Conservation (phyloP, 2,329 filamentous ascomycete genomes). For the Stachybotrys echinatus region DNA sequence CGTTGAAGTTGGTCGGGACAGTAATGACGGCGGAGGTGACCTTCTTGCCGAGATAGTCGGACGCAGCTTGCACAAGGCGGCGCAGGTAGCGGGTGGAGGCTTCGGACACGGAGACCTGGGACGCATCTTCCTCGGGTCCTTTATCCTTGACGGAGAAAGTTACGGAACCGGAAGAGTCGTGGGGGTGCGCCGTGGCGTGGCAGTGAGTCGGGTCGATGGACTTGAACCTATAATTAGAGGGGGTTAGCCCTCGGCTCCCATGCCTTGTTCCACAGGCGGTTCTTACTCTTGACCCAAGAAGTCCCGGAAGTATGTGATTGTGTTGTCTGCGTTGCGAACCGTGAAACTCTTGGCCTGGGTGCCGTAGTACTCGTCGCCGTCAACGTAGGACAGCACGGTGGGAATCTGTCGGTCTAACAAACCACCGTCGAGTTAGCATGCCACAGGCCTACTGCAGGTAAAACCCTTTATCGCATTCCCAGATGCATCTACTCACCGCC, state of each 20-base stretch:
- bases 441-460: not conserved
- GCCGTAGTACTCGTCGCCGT: conserved; percentile 94
- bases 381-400: conserved; percentile 87
- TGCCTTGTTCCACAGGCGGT: not conserved
- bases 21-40: conserved; percentile 95
- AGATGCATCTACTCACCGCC: conserved; percentile 58
- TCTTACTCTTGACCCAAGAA: conserved; percentile 87
- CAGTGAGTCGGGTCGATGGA: conserved; percentile 93
- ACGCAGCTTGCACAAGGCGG: conserved; percentile 75
- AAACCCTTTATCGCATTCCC: not conserved
- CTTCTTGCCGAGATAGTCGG: conserved; percentile 86
- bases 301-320: conserved; percentile 92
- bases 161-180: conserved; percentile 65
- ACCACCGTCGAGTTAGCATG: conserved; percentile 9
- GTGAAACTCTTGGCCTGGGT: conserved; percentile 92
- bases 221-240: conserved; percentile 59
- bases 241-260: conserved; percentile 8
- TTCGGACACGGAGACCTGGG: conserved; percentile 72
- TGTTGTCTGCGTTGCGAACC: conserved; percentile 88
- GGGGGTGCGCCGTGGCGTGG: conserved; percentile 87
- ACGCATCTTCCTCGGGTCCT: conserved; percentile 53
- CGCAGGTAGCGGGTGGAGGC: conserved; percentile 79
- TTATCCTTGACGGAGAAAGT: conserved; percentile 83
- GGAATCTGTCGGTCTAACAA: conserved; percentile 88
- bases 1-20: conserved; percentile 87